Evolutionary conservation across 768 basidiomycete species (phyloP).

Genomic region (Sutorius australiensis): DNA sequence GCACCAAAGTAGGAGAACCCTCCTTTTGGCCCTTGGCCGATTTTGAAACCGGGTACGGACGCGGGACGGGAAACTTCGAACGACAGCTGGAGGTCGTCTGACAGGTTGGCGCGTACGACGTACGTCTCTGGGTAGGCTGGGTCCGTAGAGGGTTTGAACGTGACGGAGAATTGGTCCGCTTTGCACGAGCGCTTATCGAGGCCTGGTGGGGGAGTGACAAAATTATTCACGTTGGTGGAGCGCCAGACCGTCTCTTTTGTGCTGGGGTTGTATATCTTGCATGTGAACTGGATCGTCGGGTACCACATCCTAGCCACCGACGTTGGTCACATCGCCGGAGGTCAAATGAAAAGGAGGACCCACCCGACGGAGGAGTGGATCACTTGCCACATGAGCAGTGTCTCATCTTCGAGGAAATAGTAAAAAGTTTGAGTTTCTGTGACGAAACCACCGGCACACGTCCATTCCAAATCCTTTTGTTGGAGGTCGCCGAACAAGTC

Average conservation of each 20-base stretch:
- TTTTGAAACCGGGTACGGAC: slow-evolving; percentile 81
- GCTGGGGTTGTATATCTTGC: slow-evolving; percentile 79
- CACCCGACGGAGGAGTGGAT: slow-evolving; percentile 90
- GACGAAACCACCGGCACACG: slow-evolving; percentile 76
- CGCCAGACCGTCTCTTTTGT: slow-evolving; percentile 79
- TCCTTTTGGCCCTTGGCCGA: slow-evolving; percentile 83
- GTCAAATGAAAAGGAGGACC: slow-evolving; percentile 30
- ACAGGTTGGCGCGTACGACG: slow-evolving; percentile 72
- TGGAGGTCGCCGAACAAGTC: slow-evolving; percentile 76
- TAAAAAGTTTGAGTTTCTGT: slow-evolving; percentile 94
- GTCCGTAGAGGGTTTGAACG: slow-evolving; percentile 51
- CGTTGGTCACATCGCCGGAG: slow-evolving; percentile 8
- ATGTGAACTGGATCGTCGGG: slow-evolving; percentile 91
- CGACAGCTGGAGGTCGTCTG: slow-evolving; percentile 74
- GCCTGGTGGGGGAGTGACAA: slow-evolving; percentile 67
- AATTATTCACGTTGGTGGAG: slow-evolving; percentile 80
- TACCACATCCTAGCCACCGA: slow-evolving; percentile 70
- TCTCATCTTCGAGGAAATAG: slow-evolving; percentile 74
- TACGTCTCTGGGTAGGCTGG: slow-evolving; percentile 72
- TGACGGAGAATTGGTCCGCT: slow-evolving; percentile 79
- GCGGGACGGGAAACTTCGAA: slow-evolving; percentile 69
- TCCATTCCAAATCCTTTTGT: slow-evolving; percentile 75
- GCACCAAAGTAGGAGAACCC: slow-evolving; percentile 87
- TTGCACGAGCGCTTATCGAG: slow-evolving; percentile 86
- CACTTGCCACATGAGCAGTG: slow-evolving; percentile 73